Evolutionary conservation across 306 rosid species (phyloP).

Genomic region (Carpinus fangiana): DNA sequence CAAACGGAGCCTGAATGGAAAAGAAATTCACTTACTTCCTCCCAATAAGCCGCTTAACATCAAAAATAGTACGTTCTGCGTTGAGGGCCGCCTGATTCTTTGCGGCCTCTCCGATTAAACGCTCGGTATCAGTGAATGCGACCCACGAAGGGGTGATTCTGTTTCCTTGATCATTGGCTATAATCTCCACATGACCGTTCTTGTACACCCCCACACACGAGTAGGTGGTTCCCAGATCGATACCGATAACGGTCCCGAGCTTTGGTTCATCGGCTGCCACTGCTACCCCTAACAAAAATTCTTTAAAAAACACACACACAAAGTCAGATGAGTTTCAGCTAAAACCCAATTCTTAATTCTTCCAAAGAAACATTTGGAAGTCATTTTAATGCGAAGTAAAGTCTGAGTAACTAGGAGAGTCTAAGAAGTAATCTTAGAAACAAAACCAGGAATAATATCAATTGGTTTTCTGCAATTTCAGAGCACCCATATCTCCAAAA

Average conservation of each 20-base stretch:
- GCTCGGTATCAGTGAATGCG: slow-evolving; percentile 51
- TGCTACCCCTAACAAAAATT: slow-evolving; percentile 30
- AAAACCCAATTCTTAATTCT: neutral
- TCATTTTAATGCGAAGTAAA: neutral
- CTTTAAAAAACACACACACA: slow-evolving; percentile 3
- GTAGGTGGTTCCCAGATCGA: slow-evolving; percentile 59
- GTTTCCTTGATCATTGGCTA: slow-evolving; percentile 65
- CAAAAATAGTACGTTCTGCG: slow-evolving; percentile 47
- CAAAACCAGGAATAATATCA: neutral
- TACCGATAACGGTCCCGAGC: slow-evolving; percentile 51
- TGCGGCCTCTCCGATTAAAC: slow-evolving; percentile 62
- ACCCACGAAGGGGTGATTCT: slow-evolving; percentile 63
- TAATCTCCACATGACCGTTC: slow-evolving; percentile 51
- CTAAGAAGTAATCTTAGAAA: neutral
- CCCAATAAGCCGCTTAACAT: slow-evolving; percentile 60
- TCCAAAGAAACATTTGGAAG: neutral
- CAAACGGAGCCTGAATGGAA: neutral
- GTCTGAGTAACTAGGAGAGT: too few relatives aligned
- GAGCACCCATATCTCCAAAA: neutral
- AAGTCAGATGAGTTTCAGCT: neutral
- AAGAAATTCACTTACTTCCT: slow-evolving; percentile 34
- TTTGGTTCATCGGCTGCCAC: slow-evolving; percentile 20
- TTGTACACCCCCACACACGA: slow-evolving; percentile 57
- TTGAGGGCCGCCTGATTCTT: slow-evolving; percentile 62
- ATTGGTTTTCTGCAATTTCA: neutral